Evolutionary conservation across 192 early-diverging fungal species (phyloP).

Genomic region (Coemansia pectinata): DNA sequence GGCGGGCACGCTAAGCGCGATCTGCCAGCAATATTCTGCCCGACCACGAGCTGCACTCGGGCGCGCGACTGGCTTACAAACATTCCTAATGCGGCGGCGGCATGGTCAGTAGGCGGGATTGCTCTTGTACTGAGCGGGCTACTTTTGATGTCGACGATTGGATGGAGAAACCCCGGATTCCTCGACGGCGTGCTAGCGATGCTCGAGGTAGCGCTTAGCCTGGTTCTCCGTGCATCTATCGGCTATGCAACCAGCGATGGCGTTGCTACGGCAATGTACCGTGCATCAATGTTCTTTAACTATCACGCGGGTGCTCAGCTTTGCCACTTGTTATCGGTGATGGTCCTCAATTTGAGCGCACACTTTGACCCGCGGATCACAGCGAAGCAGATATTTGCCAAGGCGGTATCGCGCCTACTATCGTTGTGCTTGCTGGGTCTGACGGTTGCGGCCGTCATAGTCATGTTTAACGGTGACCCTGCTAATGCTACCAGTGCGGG

Average conservation of each 20-base stretch:
- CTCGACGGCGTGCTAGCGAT: constrained; percentile 27
- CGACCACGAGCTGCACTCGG: neutral
- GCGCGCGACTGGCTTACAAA: constrained; percentile 26
- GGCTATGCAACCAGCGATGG: neutral
- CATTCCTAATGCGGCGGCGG: constrained; percentile 18
- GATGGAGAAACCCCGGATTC: constrained; percentile 12
- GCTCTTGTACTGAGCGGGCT: neutral
- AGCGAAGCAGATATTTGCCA: neutral
- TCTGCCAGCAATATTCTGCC: constrained; percentile 10
- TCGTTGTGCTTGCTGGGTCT: constrained; percentile 13
- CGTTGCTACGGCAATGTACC: constrained; percentile 9
- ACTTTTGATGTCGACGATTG: constrained; percentile 6
- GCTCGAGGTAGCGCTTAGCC: constrained; percentile 22
- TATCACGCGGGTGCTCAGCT: constrained; percentile 28
- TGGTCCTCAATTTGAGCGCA: constrained; percentile 5
- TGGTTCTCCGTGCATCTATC: constrained; percentile 18
- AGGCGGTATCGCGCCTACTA: constrained; percentile 7
- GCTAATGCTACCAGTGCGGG: neutral
- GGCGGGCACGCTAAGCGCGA: neutral
- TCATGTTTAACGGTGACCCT: constrained; percentile 19
- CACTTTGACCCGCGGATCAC: constrained; percentile 18
- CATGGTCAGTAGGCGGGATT: constrained; percentile 18
- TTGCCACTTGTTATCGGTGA: constrained; percentile 4
- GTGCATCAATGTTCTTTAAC: constrained; percentile 31
- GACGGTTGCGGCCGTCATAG: constrained; percentile 3